Conservation (phyloP, 1,284 basidiomycete genomes). For the Caloboletus inedulis region DNA sequence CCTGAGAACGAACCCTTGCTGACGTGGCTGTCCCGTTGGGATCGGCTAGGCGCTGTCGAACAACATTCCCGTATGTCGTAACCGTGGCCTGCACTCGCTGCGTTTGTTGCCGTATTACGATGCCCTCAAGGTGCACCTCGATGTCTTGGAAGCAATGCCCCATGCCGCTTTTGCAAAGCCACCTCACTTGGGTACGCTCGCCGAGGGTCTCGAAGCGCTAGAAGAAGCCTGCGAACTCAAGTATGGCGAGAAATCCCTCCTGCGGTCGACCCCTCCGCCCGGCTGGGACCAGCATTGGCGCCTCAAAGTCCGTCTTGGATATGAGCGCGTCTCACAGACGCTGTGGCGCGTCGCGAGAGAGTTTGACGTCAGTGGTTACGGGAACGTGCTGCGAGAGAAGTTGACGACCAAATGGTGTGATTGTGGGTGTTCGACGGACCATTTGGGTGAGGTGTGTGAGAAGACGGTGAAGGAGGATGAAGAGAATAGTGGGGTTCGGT, state of each 20-base stretch:
- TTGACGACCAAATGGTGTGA: slow-evolving; percentile 70
- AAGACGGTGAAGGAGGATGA: slow-evolving; percentile 65
- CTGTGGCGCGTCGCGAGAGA: slow-evolving; percentile 65
- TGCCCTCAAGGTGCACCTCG: slow-evolving; percentile 56
- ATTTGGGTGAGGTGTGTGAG: slow-evolving; percentile 69
- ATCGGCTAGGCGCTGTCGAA: slow-evolving; percentile 57
- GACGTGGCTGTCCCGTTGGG: background rate
- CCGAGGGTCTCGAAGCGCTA: slow-evolving; percentile 53
- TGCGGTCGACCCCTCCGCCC: slow-evolving; percentile 32
- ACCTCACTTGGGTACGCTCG: slow-evolving; percentile 54
- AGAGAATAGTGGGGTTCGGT: slow-evolving; percentile 48
- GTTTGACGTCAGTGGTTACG: slow-evolving; percentile 68
- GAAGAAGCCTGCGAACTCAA: slow-evolving; percentile 59
- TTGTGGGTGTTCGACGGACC: slow-evolving; percentile 72
- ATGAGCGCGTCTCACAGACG: slow-evolving; percentile 57
- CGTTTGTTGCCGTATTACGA: slow-evolving; percentile 58
- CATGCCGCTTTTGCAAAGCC: slow-evolving; percentile 57
- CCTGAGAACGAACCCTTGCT: background rate
- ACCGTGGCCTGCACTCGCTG: slow-evolving; percentile 60
- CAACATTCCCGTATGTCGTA: slow-evolving; percentile 57
- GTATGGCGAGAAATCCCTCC: slow-evolving; percentile 37
- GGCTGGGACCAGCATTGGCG: slow-evolving; percentile 57
- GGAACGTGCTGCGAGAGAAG: slow-evolving; percentile 63
- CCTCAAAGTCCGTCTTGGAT: slow-evolving; percentile 54
- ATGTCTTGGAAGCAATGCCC: slow-evolving; percentile 54